Percentiles rank a stretch among this genome's conserved stretches.
Evolutionary conservation across 257 asterid genomes (phyloP).

Genomic region (Rehmannia glutinosa): DNA sequence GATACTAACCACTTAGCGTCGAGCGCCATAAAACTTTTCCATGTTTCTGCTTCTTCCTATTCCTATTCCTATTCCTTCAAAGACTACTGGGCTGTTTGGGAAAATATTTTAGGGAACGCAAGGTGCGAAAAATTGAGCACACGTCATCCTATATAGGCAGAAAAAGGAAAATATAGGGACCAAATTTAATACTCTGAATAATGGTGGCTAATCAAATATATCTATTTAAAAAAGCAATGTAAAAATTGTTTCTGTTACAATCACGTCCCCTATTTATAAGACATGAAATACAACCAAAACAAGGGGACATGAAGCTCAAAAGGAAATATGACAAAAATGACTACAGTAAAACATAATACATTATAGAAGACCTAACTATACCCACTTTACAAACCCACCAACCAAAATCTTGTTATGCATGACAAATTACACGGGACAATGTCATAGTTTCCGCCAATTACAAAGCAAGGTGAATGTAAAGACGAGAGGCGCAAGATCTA

Average conservation of each 20-base stretch:
- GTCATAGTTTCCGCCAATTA: conserved; percentile 14
- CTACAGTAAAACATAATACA: background rate
- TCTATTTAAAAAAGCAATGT: conserved; percentile 3
- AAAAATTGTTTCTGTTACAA: conserved; percentile 22
- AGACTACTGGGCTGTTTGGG: too few species aligned
- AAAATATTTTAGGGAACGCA: too few species aligned
- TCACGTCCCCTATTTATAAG: conserved; percentile 23
- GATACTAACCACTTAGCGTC: background rate
- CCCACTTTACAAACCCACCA: conserved; percentile 45
- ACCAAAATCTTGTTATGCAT: conserved; percentile 35
- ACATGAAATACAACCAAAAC: conserved; percentile 20
- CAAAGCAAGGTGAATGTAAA: conserved; percentile 15
- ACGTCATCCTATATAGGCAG: too few species aligned
- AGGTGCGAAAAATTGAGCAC: background rate
- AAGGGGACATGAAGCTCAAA: background rate
- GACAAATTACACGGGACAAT: conserved; percentile 23
- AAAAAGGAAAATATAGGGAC: background rate
- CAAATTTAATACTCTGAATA: background rate
- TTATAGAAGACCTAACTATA: conserved; percentile 27
- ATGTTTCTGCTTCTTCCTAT: too few species aligned
- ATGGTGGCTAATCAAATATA: conserved; percentile 8
- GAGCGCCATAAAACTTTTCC: background rate
- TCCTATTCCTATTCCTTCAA: too few species aligned
- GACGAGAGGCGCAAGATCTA: conserved; percentile 10
- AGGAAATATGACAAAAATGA: background rate